Percentiles rank a stretch among this genome's conserved stretches.
phyloP scores from a whole-genome alignment of 140 eudicot genomes.

The Erigeron philadelphicus region DNA sequence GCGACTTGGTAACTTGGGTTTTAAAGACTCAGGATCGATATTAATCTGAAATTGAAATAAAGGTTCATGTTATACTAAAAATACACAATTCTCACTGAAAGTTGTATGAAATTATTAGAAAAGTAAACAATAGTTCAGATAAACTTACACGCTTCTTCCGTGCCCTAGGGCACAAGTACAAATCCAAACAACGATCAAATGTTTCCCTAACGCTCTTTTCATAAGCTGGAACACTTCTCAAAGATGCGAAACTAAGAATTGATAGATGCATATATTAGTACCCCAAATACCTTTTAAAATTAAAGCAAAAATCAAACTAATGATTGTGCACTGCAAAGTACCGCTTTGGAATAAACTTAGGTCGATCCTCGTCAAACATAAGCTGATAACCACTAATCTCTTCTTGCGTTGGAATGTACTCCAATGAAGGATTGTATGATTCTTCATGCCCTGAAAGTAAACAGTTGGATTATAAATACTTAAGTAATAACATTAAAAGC shows the following conservation, averaged over 20 bases:
- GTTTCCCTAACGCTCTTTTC: slow-evolving; percentile 67
- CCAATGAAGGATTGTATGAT: slow-evolving; percentile 85
- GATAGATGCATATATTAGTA: slow-evolving; percentile 10
- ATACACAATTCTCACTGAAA: neutral
- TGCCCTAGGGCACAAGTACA: slow-evolving; percentile 86
- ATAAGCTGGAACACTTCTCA: slow-evolving; percentile 95
- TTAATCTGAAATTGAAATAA: slow-evolving; percentile 51
- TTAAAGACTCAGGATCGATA: slow-evolving; percentile 87
- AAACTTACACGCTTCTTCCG: slow-evolving; percentile 88
- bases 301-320: neutral
- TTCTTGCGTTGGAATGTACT: slow-evolving; percentile 92
- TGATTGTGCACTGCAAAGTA: slow-evolving; percentile 20
- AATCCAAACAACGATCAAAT: slow-evolving; percentile 89
- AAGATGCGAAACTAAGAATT: slow-evolving; percentile 56
- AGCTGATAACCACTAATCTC: slow-evolving; percentile 77
- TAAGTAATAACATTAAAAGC: neutral
- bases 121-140: neutral
- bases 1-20: slow-evolving; percentile 86
- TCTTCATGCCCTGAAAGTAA: slow-evolving; percentile 77
- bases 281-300: neutral
- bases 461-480: neutral
- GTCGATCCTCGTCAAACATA: slow-evolving; percentile 95
- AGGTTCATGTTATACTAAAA: slow-evolving; percentile 13
- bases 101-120: neutral
- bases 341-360: slow-evolving; percentile 89